A percentile compares a stretch with the other conserved stretches of the same genome.
These are phyloP conservation scores for Nitzschia sp. DNA, from an alignment of 108 stramenopile species.

Conservation along the genomic window DNA sequence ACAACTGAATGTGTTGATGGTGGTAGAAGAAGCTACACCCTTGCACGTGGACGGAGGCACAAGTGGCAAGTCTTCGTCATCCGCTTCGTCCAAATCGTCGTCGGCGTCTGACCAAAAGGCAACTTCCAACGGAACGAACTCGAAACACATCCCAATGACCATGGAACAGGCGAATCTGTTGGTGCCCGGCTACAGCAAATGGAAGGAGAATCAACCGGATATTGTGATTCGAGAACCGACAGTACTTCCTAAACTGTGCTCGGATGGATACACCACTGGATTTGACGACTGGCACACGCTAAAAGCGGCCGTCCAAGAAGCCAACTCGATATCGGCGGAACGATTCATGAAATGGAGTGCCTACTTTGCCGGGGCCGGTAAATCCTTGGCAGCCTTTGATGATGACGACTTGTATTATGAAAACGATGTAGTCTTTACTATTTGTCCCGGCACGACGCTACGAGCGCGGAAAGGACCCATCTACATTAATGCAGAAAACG, in stretches of 20 bases:
- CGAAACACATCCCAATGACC: constrained; percentile 16
- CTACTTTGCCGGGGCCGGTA: constrained; percentile 46
- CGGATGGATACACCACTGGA: constrained; percentile 67
- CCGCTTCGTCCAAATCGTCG: not conserved
- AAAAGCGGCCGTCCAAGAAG: constrained; percentile 66
- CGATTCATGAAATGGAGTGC: constrained; percentile 70
- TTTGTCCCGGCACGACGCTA: constrained; percentile 71
- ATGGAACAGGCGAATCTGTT: constrained; percentile 32
- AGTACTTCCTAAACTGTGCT: constrained; percentile 57
- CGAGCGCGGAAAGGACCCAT: constrained; percentile 49
- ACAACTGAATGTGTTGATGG: constrained; percentile 33
- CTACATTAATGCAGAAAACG: constrained; percentile 83
- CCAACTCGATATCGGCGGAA: constrained; percentile 73
- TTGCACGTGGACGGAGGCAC: not conserved
- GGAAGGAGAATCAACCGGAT: constrained; percentile 28
- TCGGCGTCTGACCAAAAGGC: not conserved
- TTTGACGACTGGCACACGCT: constrained; percentile 67
- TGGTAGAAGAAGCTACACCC: constrained; percentile 42
- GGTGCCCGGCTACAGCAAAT: constrained; percentile 27
- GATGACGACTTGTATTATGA: constrained; percentile 58
- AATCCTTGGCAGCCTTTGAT: constrained; percentile 23
- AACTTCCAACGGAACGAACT: not conserved
- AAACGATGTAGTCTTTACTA: constrained; percentile 66
- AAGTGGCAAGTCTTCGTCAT: not conserved
- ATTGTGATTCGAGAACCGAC: constrained; percentile 33